These are phyloP conservation scores for Mortierella sp. DNA, from an alignment of 371 early-diverging fungal genomes.

Conservation along the genomic window DNA sequence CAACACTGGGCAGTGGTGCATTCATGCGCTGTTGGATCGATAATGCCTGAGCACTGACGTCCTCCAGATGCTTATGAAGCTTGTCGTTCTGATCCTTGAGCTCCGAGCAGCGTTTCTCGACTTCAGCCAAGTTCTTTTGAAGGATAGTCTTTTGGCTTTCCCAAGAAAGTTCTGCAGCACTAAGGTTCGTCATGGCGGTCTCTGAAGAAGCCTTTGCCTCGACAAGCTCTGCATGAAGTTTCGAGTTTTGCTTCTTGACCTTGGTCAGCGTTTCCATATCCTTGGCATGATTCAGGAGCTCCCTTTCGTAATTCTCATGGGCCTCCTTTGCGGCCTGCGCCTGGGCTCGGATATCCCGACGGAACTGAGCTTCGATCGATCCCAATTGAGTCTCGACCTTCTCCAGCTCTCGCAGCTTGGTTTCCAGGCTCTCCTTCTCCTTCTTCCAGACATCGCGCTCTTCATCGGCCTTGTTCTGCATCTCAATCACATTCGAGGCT, in stretches of 20 bases:
- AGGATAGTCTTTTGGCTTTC: constrained; percentile 55
- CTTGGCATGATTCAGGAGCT: constrained; percentile 63
- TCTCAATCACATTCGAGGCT: constrained; percentile 54
- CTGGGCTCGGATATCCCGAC: constrained; percentile 55
- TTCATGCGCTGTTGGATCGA: constrained; percentile 47
- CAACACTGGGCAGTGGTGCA: constrained; percentile 24
- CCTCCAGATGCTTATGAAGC: constrained; percentile 74
- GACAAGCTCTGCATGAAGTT: constrained; percentile 29
- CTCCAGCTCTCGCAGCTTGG: constrained; percentile 56
- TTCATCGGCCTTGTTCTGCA: constrained; percentile 58
- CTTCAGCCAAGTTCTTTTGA: constrained; percentile 55
- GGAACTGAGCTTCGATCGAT: constrained; percentile 32
- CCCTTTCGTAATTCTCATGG: constrained; percentile 66
- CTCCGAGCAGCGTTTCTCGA: constrained; percentile 60
- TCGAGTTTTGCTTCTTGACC: constrained; percentile 38
- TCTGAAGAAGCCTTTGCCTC: constrained; percentile 31
- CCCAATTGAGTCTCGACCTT: constrained; percentile 41
- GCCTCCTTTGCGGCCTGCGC: constrained; percentile 47
- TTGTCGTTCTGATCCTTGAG: constrained; percentile 72
- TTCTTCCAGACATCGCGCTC: constrained; percentile 53
- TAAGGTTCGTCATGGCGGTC: constrained; percentile 53
- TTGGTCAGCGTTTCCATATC: constrained; percentile 56
- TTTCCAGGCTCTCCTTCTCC: constrained; percentile 51
- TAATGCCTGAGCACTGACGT: constrained; percentile 61
- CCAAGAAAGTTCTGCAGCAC: constrained; percentile 57